These are phyloP conservation scores for Microcyclosporella mali DNA, from an alignment of 2,329 filamentous ascomycete genomes.

Conservation along the genomic window DNA sequence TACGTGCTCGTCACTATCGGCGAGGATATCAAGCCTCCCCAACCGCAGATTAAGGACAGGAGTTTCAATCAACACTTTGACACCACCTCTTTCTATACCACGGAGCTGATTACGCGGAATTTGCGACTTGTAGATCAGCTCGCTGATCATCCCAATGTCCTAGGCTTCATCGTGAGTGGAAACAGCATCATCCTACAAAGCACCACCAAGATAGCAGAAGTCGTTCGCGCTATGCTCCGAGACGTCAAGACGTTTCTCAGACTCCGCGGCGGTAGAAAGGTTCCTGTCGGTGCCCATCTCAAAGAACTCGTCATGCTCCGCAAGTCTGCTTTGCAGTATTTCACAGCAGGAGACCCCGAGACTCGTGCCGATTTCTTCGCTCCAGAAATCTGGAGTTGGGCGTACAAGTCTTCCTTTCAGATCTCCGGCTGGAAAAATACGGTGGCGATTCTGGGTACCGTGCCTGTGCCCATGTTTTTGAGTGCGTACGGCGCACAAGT, in stretches of 20 bases:
- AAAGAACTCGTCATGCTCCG: constrained; percentile 1
- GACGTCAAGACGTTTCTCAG: constrained; percentile 16
- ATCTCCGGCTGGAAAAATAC: constrained; percentile 19
- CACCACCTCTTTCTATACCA: constrained; percentile 7
- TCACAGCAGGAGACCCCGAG: constrained; percentile 12
- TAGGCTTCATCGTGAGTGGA: constrained; percentile 14
- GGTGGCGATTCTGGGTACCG: constrained; percentile 5
- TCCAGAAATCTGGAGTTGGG: constrained; percentile 14
- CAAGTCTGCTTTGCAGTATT: constrained; percentile 10
- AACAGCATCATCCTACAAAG: background rate
- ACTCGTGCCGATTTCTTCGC: constrained; percentile 15
- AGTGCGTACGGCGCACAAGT: constrained; percentile 13
- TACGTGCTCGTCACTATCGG: constrained; percentile 18
- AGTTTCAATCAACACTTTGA: constrained; percentile 5
- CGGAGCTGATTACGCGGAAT: constrained; percentile 3
- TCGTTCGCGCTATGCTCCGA: constrained; percentile 15
- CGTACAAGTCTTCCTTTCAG: constrained; percentile 10
- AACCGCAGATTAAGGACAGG: background rate
- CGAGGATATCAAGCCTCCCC: constrained; percentile 4
- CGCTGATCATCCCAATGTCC: constrained; percentile 14
- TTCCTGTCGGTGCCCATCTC: constrained; percentile 13
- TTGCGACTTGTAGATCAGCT: constrained; percentile 15
- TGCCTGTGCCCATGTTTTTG: constrained; percentile 15
- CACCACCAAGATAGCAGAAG: constrained; percentile 12
- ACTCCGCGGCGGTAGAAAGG: constrained; percentile 6